phyloP scores from a whole-genome alignment of 2,329 filamentous ascomycete species.

The Phoma herbarum region DNA sequence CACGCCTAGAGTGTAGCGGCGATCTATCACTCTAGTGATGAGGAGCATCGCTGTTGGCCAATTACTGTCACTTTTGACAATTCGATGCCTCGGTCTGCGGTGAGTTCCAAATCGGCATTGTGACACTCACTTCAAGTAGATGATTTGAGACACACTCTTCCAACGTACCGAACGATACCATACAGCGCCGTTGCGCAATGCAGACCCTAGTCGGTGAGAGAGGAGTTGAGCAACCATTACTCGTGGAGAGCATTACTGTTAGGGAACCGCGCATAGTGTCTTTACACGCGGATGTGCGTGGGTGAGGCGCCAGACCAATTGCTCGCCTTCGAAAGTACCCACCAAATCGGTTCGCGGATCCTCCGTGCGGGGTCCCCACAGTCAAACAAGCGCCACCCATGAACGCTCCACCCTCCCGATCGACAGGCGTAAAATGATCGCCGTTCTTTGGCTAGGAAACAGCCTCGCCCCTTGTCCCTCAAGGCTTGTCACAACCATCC shows the following conservation, averaged over 20 bases:
- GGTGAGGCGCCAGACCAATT: not conserved
- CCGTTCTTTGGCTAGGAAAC: constrained; percentile 3
- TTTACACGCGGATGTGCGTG: not conserved
- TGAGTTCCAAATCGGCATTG: not conserved
- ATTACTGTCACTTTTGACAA: not conserved
- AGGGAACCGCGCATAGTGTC: not conserved
- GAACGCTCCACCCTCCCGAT: constrained; percentile 7
- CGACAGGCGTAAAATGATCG: not conserved
- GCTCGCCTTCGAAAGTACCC: not conserved
- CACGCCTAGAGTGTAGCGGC: not conserved
- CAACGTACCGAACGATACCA: not conserved
- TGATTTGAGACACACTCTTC: not conserved
- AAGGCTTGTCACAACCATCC: not conserved
- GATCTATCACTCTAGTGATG: constrained; percentile 2
- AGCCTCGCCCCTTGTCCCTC: constrained; percentile 5
- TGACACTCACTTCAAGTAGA: not conserved
- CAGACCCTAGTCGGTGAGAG: not conserved
- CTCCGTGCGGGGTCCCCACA: constrained; percentile 17
- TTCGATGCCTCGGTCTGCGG: constrained; percentile 1
- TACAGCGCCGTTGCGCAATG: not conserved
- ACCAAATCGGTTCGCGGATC: constrained; percentile 4
- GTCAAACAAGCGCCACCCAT: constrained; percentile 8
- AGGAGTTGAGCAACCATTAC: not conserved
- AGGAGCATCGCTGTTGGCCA: not conserved
- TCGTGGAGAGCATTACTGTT: not conserved